A percentile compares a stretch with the other conserved stretches of the same genome.
Conservation (phyloP, 345 rosid genomes). For the Erysimum cheiranthoides region DNA sequence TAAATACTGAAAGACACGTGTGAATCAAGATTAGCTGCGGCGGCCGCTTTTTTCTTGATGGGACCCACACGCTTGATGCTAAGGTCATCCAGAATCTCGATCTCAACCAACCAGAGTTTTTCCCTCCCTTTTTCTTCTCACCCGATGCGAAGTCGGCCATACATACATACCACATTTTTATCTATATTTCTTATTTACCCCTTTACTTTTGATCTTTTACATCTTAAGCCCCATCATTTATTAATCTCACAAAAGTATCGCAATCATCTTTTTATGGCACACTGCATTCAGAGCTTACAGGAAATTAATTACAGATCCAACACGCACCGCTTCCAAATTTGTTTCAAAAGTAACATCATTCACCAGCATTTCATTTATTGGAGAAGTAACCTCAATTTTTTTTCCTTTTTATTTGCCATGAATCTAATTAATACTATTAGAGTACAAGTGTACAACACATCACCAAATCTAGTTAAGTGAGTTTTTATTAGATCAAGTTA, state of each 20-base stretch:
- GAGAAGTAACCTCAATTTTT: neutral
- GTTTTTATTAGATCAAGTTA: too few species aligned
- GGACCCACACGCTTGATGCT: constrained; percentile 50
- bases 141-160: constrained; percentile 38
- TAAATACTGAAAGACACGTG: constrained; percentile 49
- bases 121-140: constrained; percentile 35
- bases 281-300: neutral
- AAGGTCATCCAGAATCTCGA: constrained; percentile 55
- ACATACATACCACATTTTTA: constrained; percentile 24
- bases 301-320: neutral
- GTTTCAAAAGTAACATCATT: constrained; percentile 10
- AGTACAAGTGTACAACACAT: too few species aligned
- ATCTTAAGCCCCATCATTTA: neutral
- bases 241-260: neutral
- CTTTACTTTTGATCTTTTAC: neutral
- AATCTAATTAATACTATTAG: too few species aligned
- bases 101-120: constrained; percentile 49
- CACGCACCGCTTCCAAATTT: constrained; percentile 14
- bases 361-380: constrained; percentile 25
- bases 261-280: constrained; percentile 3
- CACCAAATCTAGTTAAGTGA: too few species aligned
- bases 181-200: neutral
- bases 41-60: constrained; percentile 61
- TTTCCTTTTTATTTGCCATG: too few species aligned
- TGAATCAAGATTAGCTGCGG: constrained; percentile 52